Percentiles rank a stretch among this genome's conserved stretches.
Evolutionary conservation across 2,329 filamentous ascomycete genomes (phyloP).

Genomic region (Aspergillus novoparasiticus): DNA sequence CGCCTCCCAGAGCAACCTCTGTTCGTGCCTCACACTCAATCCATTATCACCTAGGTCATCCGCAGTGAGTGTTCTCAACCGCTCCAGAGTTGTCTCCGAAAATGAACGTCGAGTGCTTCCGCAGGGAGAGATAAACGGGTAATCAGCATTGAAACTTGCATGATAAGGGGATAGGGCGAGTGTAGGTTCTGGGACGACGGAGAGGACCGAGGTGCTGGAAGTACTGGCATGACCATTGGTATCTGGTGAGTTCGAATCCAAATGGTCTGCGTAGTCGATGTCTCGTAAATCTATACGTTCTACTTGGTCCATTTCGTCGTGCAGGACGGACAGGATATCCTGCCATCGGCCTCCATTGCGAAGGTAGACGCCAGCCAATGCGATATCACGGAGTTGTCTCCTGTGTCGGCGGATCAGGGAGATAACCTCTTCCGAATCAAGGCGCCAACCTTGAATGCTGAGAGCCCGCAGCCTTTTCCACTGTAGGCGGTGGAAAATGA

Average conservation of each 20-base stretch:
- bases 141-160: conserved; percentile 19
- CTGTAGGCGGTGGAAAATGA: conserved; percentile 63
- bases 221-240: conserved; percentile 8
- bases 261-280: conserved; percentile 61
- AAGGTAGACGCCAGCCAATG: conserved; percentile 63
- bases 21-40: conserved; percentile 33
- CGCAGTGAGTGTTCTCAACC: conserved; percentile 28
- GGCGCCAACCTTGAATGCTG: conserved; percentile 66
- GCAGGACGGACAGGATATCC: conserved; percentile 60
- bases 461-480: conserved; percentile 66
- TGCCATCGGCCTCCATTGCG: conserved; percentile 63
- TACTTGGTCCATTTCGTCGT: conserved; percentile 58
- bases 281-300: conserved; percentile 65
- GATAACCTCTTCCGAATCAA: conserved; percentile 64
- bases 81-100: conserved; percentile 23
- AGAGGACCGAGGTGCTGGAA: conserved; percentile 4
- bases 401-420: conserved; percentile 58
- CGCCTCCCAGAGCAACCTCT: conserved; percentile 40
- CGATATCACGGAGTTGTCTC: conserved; percentile 59
- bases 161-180: conserved; percentile 17
- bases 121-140: conserved; percentile 3
- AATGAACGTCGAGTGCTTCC: conserved; percentile 13
- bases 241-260: conserved; percentile 46
- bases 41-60: conserved; percentile 44
- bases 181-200: conserved; percentile 21